Conservation (phyloP, 306 rosid genomes). For the Astragalus membranaceus region DNA sequence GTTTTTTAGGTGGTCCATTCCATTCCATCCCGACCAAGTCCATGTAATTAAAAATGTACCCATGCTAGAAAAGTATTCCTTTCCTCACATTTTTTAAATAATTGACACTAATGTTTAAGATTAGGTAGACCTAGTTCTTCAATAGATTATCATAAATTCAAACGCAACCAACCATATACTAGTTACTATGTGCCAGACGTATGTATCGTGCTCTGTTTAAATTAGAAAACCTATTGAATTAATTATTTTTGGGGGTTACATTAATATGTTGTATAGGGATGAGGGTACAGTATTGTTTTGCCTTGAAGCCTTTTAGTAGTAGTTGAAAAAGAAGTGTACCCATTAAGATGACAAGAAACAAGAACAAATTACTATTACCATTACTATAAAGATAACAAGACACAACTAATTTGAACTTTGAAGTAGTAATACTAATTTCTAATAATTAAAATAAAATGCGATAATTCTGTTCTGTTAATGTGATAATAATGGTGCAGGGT, state of each 20-base stretch:
- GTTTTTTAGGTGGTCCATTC: conserved; percentile 22
- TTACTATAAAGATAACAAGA: background rate
- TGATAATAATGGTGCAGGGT: conserved; percentile 44
- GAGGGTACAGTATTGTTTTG: background rate
- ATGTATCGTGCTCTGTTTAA: background rate
- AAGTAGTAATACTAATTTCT: too few relatives aligned
- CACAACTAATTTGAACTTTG: background rate
- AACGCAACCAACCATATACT: conserved; percentile 7
- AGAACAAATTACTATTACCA: too few relatives aligned
- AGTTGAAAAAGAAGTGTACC: conserved; percentile 13
- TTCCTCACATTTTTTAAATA: background rate
- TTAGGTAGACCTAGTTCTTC: background rate
- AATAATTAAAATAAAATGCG: background rate
- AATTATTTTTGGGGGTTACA: background rate
- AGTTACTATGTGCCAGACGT: background rate
- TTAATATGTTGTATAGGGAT: background rate
- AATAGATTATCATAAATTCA: conserved; percentile 20
- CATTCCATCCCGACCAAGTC: background rate
- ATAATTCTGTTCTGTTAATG: background rate
- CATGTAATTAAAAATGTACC: background rate
- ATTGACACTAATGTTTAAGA: background rate
- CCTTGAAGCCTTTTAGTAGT: background rate
- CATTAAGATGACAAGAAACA: background rate
- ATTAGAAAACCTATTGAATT: background rate
- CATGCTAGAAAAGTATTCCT: background rate